Conservation (phyloP, 2,329 filamentous ascomycete genomes). For the Verticillium nonalfalfae region DNA sequence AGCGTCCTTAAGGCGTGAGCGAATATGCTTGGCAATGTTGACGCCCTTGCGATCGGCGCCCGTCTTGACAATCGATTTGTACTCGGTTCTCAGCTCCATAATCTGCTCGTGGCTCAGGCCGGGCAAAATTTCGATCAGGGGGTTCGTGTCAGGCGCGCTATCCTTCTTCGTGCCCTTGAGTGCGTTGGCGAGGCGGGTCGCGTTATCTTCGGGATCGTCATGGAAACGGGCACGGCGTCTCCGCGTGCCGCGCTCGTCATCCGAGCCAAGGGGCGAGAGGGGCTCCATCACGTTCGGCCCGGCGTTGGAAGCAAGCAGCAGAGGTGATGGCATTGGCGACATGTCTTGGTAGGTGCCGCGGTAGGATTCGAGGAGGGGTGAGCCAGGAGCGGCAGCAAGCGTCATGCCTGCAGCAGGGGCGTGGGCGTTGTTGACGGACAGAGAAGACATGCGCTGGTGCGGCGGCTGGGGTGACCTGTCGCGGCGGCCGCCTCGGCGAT, state of each 20-base stretch:
- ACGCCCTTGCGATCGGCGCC: constrained; percentile 67
- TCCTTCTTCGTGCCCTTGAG: constrained; percentile 53
- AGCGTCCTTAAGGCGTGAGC: constrained; percentile 66
- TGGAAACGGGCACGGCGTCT: constrained; percentile 69
- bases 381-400: constrained; percentile 59
- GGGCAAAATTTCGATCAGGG: constrained; percentile 79
- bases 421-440: constrained; percentile 42
- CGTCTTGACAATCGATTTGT: constrained; percentile 84
- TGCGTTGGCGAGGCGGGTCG: constrained; percentile 67
- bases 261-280: constrained; percentile 46
- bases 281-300: constrained; percentile 29
- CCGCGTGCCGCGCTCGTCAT: constrained; percentile 38
- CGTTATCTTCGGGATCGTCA: constrained; percentile 69
- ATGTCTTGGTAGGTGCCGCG: constrained; percentile 90
- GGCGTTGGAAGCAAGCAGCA: constrained; percentile 41
- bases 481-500: constrained; percentile 26
- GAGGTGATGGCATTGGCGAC: constrained; percentile 86
- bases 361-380: constrained; percentile 86
- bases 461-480: constrained; percentile 43
- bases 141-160: constrained; percentile 56
- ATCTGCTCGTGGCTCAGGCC: constrained; percentile 82
- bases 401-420: constrained; percentile 28
- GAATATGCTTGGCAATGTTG: constrained; percentile 82
- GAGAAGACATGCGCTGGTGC: constrained; percentile 41
- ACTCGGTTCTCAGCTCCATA: constrained; percentile 77